A percentile compares a stretch with the other conserved stretches of the same genome.
These are phyloP conservation scores for Panaeolus papilionaceus DNA, from an alignment of 768 basidiomycete genomes.

Conservation along the genomic window DNA sequence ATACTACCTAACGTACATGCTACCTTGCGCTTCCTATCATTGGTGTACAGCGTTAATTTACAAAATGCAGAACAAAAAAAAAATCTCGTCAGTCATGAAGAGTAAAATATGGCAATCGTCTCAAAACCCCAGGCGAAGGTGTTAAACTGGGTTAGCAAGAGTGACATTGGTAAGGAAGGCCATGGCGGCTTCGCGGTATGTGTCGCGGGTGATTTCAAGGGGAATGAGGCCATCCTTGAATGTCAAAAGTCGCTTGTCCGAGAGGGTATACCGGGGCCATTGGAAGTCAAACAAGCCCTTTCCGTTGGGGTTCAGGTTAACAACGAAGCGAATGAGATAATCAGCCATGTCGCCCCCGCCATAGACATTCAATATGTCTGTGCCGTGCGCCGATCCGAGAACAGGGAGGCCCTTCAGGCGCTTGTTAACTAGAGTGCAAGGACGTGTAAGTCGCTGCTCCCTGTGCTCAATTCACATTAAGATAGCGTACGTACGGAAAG, in stretches of 20 bases:
- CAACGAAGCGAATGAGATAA: conserved; percentile 40
- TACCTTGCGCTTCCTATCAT: neutral
- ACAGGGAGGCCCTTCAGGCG: conserved; percentile 48
- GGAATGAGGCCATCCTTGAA: conserved; percentile 38
- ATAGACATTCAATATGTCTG: conserved; percentile 50
- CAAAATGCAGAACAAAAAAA: neutral
- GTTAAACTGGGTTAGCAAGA: conserved; percentile 27
- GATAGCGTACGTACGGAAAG: conserved; percentile 8
- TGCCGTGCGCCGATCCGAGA: conserved; percentile 54
- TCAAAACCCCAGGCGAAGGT: conserved; percentile 3
- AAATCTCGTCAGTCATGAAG: conserved; percentile 7
- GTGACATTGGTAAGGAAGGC: conserved; percentile 33
- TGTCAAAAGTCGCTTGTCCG: conserved; percentile 35
- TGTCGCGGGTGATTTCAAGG: conserved; percentile 34
- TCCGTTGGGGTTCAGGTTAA: conserved; percentile 13
- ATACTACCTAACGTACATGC: neutral
- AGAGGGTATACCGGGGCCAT: conserved; percentile 32
- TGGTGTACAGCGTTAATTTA: neutral
- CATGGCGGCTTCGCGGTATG: conserved; percentile 35
- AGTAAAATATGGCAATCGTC: neutral
- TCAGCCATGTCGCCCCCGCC: conserved; percentile 49
- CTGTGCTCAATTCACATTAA: conserved; percentile 15
- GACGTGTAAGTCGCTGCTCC: no score
- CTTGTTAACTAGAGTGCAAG: conserved; percentile 44
- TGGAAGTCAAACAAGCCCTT: conserved; percentile 19